Conservation (phyloP, 2,329 filamentous ascomycete genomes). For the Didymella lethalis region DNA sequence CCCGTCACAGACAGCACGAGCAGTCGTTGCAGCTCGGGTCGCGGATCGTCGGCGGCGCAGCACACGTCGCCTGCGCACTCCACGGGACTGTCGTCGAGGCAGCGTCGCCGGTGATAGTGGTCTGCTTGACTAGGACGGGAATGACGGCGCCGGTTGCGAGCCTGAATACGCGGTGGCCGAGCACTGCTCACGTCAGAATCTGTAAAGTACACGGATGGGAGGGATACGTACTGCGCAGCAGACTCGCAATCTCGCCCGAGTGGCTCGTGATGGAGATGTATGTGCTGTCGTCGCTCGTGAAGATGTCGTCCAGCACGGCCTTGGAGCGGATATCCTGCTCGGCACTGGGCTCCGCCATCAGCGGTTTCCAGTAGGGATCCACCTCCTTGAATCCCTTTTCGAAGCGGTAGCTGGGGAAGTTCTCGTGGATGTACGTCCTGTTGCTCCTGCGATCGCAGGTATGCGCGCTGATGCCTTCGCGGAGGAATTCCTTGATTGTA, state of each 20-base stretch:
- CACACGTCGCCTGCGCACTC: slow-evolving; percentile 38
- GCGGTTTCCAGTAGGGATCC: slow-evolving; percentile 62
- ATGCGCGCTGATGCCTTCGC: slow-evolving; percentile 72
- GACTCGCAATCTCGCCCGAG: slow-evolving; percentile 65
- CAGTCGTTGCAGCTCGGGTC: slow-evolving; percentile 49
- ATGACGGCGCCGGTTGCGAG: slow-evolving; percentile 73
- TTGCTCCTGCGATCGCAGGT: slow-evolving; percentile 71
- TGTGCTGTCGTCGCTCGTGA: slow-evolving; percentile 55
- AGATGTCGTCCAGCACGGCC: slow-evolving; percentile 62
- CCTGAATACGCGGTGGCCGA: slow-evolving; percentile 68
- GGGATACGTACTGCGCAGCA: slow-evolving; percentile 52
- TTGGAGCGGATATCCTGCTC: slow-evolving; percentile 60
- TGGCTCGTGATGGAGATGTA: slow-evolving; percentile 66
- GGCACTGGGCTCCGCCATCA: slow-evolving; percentile 58
- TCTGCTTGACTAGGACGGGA: slow-evolving; percentile 70
- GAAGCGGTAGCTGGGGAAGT: slow-evolving; percentile 64
- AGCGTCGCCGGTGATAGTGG: slow-evolving; percentile 50
- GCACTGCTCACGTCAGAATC: slow-evolving; percentile 46
- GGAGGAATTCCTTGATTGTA: slow-evolving; percentile 68
- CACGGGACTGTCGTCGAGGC: slow-evolving; percentile 44
- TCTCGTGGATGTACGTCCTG: slow-evolving; percentile 61
- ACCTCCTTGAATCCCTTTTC: slow-evolving; percentile 69
- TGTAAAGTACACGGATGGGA: too few species aligned
- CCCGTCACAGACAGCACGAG: slow-evolving; percentile 40
- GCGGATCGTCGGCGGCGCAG: slow-evolving; percentile 37